phyloP scores from a whole-genome alignment of 2,329 filamentous ascomycete genomes.

The Talaromyces sp. region DNA sequence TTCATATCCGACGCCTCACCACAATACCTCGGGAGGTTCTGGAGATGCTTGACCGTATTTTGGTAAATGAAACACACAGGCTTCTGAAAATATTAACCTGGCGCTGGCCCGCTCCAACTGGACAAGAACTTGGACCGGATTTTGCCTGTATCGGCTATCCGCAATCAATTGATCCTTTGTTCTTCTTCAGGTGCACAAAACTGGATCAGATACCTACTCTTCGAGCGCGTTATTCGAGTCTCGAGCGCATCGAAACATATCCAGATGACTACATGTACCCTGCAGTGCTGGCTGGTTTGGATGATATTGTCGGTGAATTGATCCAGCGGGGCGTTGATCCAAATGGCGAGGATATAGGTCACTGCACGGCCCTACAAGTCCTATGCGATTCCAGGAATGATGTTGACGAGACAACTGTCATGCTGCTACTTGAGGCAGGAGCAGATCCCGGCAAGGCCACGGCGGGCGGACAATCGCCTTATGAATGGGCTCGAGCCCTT shows the following conservation, averaged over 20 bases:
- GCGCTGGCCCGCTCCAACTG: not conserved
- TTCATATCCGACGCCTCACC: slow-evolving; percentile 10
- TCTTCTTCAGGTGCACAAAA: slow-evolving; percentile 14
- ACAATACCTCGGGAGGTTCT: slow-evolving; percentile 6
- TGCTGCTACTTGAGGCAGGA: not conserved
- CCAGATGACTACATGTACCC: slow-evolving; percentile 7
- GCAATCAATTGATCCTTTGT: slow-evolving; percentile 9
- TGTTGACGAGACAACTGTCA: not conserved
- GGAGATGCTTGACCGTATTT: slow-evolving; percentile 1
- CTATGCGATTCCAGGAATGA: not conserved
- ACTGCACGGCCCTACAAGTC: not conserved
- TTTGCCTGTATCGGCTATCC: slow-evolving; percentile 9
- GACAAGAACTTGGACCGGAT: not conserved
- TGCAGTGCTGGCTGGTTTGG: not conserved
- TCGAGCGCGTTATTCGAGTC: not conserved
- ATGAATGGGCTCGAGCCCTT: not conserved
- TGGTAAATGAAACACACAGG: not conserved
- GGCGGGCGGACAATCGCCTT: not conserved
- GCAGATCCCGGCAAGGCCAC: not conserved
- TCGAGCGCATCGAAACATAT: not conserved
- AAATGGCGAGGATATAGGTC: not conserved
- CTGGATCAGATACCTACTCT: slow-evolving; percentile 3
- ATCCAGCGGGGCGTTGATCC: slow-evolving; percentile 4
- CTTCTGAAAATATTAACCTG: slow-evolving; percentile 9
- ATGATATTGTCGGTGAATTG: slow-evolving; percentile 5